Percentiles rank a stretch among this genome's conserved stretches.
Conservation (phyloP, 2,329 filamentous ascomycete genomes). For the Pseudogymnoascus sp. region DNA sequence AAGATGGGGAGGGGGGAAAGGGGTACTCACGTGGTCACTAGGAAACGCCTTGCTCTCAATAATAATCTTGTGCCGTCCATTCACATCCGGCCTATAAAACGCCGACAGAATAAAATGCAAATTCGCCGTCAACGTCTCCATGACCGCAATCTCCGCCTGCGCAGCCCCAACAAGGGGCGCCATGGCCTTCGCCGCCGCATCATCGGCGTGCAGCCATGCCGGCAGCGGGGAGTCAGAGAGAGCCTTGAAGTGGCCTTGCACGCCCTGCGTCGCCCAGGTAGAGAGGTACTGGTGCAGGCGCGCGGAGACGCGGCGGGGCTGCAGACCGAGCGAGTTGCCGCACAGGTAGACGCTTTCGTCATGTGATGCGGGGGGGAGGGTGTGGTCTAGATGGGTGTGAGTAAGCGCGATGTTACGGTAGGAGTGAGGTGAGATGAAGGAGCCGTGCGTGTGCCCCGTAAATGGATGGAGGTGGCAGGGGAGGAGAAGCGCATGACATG, state of each 20-base stretch:
- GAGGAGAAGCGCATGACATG: background rate
- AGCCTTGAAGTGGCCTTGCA: constrained; percentile 68
- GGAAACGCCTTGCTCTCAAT: constrained; percentile 76
- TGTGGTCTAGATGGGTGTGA: background rate
- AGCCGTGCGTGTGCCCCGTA: background rate
- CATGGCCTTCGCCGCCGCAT: constrained; percentile 57
- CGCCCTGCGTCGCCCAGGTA: constrained; percentile 70
- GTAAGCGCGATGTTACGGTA: background rate
- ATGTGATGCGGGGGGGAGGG: constrained; percentile 12
- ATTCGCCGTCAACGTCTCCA: constrained; percentile 74
- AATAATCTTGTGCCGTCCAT: constrained; percentile 61
- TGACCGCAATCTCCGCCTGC: constrained; percentile 64
- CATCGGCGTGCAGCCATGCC: constrained; percentile 66
- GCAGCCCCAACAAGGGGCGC: constrained; percentile 65
- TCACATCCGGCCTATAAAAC: constrained; percentile 63
- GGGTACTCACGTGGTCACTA: constrained; percentile 70
- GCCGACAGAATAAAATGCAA: constrained; percentile 70
- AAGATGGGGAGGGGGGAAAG: constrained; percentile 8
- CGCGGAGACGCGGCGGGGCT: constrained; percentile 56
- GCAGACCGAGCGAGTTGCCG: constrained; percentile 71
- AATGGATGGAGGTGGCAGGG: no score
- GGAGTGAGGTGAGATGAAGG: background rate
- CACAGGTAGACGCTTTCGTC: constrained; percentile 59
- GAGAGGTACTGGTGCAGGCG: constrained; percentile 63
- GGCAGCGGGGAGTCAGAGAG: constrained; percentile 53